Conservation (phyloP, 306 rosid genomes). For the Pachyrhizus erosus region DNA sequence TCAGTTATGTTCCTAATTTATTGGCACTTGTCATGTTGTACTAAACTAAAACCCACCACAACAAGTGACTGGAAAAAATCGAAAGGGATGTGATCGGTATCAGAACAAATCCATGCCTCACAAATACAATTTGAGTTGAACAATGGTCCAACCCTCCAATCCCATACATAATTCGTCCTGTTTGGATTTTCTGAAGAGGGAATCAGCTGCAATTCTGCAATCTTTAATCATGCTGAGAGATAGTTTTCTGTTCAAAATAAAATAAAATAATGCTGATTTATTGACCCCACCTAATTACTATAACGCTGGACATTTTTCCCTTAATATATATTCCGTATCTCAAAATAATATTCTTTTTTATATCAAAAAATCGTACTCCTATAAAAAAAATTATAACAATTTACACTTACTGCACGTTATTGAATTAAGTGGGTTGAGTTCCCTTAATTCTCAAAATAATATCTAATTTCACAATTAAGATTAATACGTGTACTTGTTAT, state of each 20-base stretch:
- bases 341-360: no score
- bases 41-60: slow-evolving; percentile 21
- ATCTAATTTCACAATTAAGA: no score
- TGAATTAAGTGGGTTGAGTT: no score
- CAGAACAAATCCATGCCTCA: slow-evolving; percentile 7
- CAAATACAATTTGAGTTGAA: slow-evolving; percentile 32
- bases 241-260: no score
- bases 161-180: neutral
- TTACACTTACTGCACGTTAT: no score
- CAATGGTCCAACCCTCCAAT: slow-evolving; percentile 40
- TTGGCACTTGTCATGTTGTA: slow-evolving; percentile 10
- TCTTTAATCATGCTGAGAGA: slow-evolving; percentile 15
- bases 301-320: no score
- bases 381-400: no score
- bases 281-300: neutral
- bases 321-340: no score
- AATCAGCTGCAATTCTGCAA: slow-evolving; percentile 5
- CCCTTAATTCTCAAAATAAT: no score
- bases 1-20: slow-evolving; percentile 4
- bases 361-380: no score
- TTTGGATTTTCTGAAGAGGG: slow-evolving; percentile 19
- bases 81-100: slow-evolving; percentile 21
- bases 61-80: slow-evolving; percentile 18
- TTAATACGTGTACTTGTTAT: no score
- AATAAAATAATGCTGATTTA: neutral